Base-by-base conservation (phyloP, 2,329 filamentous ascomycete species). In the Talaromyces piceae region DNA sequence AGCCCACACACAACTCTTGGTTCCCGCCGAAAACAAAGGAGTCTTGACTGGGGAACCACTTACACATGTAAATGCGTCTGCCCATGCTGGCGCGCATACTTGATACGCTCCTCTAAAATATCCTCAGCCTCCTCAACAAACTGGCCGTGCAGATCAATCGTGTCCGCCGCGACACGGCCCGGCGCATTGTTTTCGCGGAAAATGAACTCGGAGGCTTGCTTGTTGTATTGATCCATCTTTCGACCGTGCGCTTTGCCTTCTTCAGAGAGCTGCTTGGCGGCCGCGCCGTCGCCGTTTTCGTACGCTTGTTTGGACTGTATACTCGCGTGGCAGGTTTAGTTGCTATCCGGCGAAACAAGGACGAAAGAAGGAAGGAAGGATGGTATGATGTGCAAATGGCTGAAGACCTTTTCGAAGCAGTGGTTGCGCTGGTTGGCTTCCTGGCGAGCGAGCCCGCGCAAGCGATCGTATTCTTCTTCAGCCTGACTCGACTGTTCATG, bases 91-190 rank as follows among this genome's bases (percentile, higher is more conserved):
- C 82, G 81, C 53, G 90, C 90, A 59, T 87, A 84, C 58, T 82
- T 81, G 63, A 98, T 95, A 58, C 93, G 80, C 69, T 88, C 78
- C 72, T 91, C 88, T 20, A 97, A 75, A 52, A 96, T 93, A 57
- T 88, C 81, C 74, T 95, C 90, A 4, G 93, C 93, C 74, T 97
- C 93, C 67, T 95, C 88, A 53, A 95, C 91, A 63, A 86, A 96
- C 65, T 94, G 87, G 2, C 93, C 93, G 68, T 98, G 93, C 45
- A 98, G 77, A 71, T 98, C 93, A 61, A 98, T 91, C 7, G 87
- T 89, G 70, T 97, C 91, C 37, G 76, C 76, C 13, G 81, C 78
- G 8, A 95, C 86, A 55, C 86, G 82, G 16, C 82, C 87, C 2
- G 76, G 69, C 18, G 87, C 84, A 67, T 97, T 97, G 75, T 96